Evolutionary conservation across 73 alveolate species (phyloP).

Genomic region (Paramecium sexaurelia): DNA sequence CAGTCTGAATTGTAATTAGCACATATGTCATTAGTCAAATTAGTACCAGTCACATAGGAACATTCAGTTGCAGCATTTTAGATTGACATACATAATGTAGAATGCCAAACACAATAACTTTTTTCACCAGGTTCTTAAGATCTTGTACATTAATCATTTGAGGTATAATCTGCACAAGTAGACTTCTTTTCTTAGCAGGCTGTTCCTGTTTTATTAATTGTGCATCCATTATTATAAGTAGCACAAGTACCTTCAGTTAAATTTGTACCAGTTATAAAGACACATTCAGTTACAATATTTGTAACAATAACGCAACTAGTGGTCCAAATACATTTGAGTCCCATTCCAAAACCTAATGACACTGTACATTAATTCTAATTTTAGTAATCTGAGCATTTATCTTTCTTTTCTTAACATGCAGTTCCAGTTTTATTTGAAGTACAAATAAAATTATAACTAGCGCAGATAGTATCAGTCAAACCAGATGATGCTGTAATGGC

Average conservation of each 20-base stretch:
- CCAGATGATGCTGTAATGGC: not conserved
- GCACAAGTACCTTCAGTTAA: not conserved
- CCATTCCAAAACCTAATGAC: not conserved
- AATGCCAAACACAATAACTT: too few species aligned
- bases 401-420: not conserved
- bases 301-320: not conserved
- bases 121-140: not conserved
- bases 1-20: not conserved
- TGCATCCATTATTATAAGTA: not conserved
- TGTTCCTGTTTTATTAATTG: not conserved
- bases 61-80: not conserved
- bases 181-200: not conserved
- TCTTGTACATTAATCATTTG: not conserved
- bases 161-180: not conserved
- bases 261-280: not conserved
- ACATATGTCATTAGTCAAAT: not conserved
- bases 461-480: not conserved
- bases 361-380: not conserved
- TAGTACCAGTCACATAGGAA: not conserved
- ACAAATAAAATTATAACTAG: not conserved
- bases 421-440: not conserved
- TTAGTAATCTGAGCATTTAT: not conserved
- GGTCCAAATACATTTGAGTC: not conserved
- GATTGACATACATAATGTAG: not conserved
- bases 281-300: not conserved